Conservation (phyloP, 768 basidiomycete genomes). For the Aureoboletus auriporus region DNA sequence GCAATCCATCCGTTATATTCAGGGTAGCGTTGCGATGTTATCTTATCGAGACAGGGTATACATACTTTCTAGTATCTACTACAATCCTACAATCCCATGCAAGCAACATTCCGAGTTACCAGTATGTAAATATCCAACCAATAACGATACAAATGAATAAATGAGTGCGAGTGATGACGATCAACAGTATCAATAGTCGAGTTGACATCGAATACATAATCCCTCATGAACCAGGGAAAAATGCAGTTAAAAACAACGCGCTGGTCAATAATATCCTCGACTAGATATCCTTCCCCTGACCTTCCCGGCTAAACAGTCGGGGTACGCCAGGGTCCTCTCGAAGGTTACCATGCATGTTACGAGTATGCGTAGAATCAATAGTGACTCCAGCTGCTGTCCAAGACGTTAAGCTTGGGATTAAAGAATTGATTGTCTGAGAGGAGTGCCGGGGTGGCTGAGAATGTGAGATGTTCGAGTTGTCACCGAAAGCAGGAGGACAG, state of each 20-base stretch:
- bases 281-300: constrained; percentile 23
- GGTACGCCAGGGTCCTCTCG: constrained; percentile 21
- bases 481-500: constrained; percentile 1
- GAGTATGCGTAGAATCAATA: constrained; percentile 16
- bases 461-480: constrained; percentile 6
- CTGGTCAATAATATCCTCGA: background rate
- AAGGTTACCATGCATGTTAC: constrained; percentile 1
- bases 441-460: constrained; percentile 20
- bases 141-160: constrained; percentile 16
- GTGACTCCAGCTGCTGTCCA: constrained; percentile 29
- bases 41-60: too few relatives aligned
- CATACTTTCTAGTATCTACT: too few relatives aligned
- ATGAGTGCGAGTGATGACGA: background rate
- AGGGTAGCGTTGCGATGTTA: too few relatives aligned
- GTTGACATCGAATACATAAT: constrained; percentile 2
- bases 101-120: background rate
- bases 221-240: background rate
- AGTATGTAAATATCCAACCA: background rate
- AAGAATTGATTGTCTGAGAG: constrained; percentile 19
- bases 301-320: constrained; percentile 26
- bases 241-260: background rate
- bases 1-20: too few relatives aligned
- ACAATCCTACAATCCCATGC: too few relatives aligned
- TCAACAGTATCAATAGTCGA: background rate
- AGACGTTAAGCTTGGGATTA: constrained; percentile 33